These are phyloP conservation scores for Glarea lozoyensis DNA, from an alignment of 495 filamentous ascomycete species.

Conservation along the genomic window DNA sequence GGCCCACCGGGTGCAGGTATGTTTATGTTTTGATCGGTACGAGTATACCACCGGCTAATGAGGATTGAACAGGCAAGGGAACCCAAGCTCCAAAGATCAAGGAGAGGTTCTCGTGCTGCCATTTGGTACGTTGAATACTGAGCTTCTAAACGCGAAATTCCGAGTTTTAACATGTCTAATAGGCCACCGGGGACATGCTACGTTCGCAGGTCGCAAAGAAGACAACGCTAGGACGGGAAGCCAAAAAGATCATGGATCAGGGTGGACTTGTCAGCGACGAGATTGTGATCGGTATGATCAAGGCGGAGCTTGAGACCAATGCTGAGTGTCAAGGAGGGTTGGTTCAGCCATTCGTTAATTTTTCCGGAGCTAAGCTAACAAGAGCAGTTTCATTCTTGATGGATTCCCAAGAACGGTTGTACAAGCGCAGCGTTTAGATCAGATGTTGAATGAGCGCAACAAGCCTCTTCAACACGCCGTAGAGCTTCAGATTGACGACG, in stretches of 20 bases:
- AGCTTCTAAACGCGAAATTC: not conserved
- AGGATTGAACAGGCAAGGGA: conserved; percentile 69
- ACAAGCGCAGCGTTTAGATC: conserved; percentile 89
- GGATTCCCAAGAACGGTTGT: conserved; percentile 95
- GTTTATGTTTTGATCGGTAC: conserved; percentile 21
- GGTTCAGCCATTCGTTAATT: conserved; percentile 21
- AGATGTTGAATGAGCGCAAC: conserved; percentile 66
- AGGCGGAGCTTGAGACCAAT: conserved; percentile 90
- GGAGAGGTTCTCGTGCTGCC: conserved; percentile 93
- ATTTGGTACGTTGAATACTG: conserved; percentile 60
- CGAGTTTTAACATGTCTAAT: conserved; percentile 6
- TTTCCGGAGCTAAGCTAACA: not conserved
- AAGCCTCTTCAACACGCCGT: conserved; percentile 86
- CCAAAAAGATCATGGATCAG: conserved; percentile 99
- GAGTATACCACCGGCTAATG: conserved; percentile 23
- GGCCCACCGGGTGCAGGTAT: conserved; percentile 94
- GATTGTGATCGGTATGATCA: conserved; percentile 99
- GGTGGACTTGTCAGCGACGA: conserved; percentile 97
- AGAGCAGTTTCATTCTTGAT: conserved; percentile 87
- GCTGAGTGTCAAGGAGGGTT: conserved; percentile 94
- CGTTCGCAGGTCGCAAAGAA: conserved; percentile 97
- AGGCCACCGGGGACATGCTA: conserved; percentile 99
- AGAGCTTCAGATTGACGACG: conserved; percentile 94
- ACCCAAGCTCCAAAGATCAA: conserved; percentile 97
- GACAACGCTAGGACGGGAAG: conserved; percentile 86